Base-by-base conservation (phyloP, 495 filamentous ascomycete species). In the Talaromyces thailandensis region DNA sequence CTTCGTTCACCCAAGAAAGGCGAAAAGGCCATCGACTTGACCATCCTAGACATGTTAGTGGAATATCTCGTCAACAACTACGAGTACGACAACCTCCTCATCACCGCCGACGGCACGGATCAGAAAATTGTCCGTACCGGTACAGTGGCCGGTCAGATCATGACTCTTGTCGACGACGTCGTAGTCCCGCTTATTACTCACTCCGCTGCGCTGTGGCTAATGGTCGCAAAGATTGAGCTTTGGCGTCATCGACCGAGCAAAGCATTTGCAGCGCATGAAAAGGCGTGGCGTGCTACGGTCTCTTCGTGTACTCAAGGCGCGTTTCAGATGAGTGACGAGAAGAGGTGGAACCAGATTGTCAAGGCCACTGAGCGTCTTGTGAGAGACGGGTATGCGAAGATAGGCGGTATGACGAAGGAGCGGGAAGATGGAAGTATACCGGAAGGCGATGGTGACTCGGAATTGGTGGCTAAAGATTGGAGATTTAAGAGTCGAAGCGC, bases 401-500 rank as follows among this genome's bases (percentile, higher is more conserved):
- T 76, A 28, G 75, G 75, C 0, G 75, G 70, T 4, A 71, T 75
- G 69, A 69, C 71, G 14, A 72, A 70, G 52, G 75, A 79, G 66
- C 67, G 66, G 25, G 68, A 73, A 35, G 69, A 62, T 26, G 67
- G 35, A 18, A 50, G 31, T 28, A 64, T 24, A 40, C 43, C 29
- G 50, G 51, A 60, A 25, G 55, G 23, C 16, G 64, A 64, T 32
- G 62, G 53, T 40, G 65, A 63, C 32, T 52, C 48, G 77, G 77
- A 79, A 66, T 60, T 81, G 60, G 78, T 80, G 32, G 76, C 75
- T 14, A 75, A 71, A 55, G 79, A 81, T 56, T 98, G 94, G 94
- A 88, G 84, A 69, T 90, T 90, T 58, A 98, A 97, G 82, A 88
- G 90, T 1, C 79, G 91, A 70, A 91, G 84, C 70, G 92, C 91